A percentile compares a stretch with the other conserved stretches of the same genome.
These are phyloP conservation scores for Zygosaccharomyces sapae DNA, from an alignment of 1,139 yeast genomes.

Conservation along the genomic window DNA sequence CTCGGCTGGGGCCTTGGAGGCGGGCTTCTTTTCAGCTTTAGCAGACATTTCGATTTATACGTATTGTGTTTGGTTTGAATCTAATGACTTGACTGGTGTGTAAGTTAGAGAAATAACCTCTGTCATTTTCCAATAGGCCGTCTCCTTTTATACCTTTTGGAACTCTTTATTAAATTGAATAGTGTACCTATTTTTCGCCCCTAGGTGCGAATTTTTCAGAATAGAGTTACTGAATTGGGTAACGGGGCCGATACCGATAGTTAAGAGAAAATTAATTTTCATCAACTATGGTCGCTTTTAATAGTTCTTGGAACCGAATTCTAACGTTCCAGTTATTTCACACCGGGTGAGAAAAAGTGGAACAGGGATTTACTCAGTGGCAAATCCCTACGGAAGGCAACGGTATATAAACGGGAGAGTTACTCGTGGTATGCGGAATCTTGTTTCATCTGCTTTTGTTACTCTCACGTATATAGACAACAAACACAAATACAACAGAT, in stretches of 20 bases:
- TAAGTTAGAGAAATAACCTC: no score
- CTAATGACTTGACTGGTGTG: no score
- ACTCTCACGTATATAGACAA: slow-evolving; percentile 10
- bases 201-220: slow-evolving; percentile 33
- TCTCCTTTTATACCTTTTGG: slow-evolving; percentile 3
- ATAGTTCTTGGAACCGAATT: slow-evolving; percentile 19
- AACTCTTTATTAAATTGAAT: background rate
- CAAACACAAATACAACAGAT: slow-evolving; percentile 18
- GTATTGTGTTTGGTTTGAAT: slow-evolving; percentile 12
- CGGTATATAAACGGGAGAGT: slow-evolving; percentile 2
- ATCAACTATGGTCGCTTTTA: slow-evolving; percentile 47
- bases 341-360: slow-evolving; percentile 25
- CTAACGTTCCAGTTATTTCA: slow-evolving; percentile 32
- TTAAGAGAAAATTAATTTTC: slow-evolving; percentile 52
- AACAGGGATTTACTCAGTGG: slow-evolving; percentile 9
- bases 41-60: slow-evolving; percentile 90
- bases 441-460: background rate
- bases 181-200: slow-evolving; percentile 13
- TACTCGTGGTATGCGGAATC: background rate
- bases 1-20: slow-evolving; percentile 98
- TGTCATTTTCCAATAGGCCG: background rate
- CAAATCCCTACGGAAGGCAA: slow-evolving; percentile 1
- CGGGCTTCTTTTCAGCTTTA: slow-evolving; percentile 97
- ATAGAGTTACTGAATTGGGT: slow-evolving; percentile 52
- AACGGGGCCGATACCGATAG: slow-evolving; percentile 49